Percentiles rank a stretch among this genome's conserved stretches.
These are phyloP conservation scores for Serendipita indica DNA, from an alignment of 768 basidiomycete species.

Conservation along the genomic window DNA sequence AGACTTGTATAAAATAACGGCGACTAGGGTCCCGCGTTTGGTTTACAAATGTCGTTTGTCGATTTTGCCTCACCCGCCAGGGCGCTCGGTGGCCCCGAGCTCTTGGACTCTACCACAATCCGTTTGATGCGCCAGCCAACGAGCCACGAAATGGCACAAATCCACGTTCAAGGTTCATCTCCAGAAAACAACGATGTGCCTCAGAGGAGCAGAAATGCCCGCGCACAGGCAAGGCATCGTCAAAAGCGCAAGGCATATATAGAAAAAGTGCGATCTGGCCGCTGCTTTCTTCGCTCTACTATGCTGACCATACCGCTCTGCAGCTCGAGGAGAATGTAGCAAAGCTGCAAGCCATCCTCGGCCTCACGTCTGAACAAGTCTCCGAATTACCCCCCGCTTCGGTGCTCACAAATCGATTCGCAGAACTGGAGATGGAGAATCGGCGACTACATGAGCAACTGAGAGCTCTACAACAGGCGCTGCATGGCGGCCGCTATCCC, in stretches of 20 bases:
- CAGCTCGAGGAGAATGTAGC: constrained; percentile 79
- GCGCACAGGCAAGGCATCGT: constrained; percentile 78
- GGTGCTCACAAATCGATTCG: constrained; percentile 40
- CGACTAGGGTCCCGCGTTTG: no score
- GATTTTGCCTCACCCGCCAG: no score
- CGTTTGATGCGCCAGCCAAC: constrained; percentile 4
- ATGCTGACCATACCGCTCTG: not conserved
- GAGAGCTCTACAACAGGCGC: not conserved
- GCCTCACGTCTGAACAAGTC: constrained; percentile 60
- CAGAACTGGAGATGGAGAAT: constrained; percentile 70
- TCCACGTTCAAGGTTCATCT: not conserved
- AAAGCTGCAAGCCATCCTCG: constrained; percentile 62
- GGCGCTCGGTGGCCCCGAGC: no score
- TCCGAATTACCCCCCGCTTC: constrained; percentile 56
- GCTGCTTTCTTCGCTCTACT: not conserved
- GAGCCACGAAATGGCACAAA: not conserved
- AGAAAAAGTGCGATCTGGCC: constrained; percentile 47
- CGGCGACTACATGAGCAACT: constrained; percentile 29
- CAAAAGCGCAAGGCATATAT: constrained; percentile 90
- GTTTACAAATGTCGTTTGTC: no score
- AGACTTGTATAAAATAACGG: no score
- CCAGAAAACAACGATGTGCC: constrained; percentile 22
- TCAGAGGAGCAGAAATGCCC: constrained; percentile 75
- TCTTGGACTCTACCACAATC: not conserved
- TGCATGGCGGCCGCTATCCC: not conserved